Base-by-base conservation (phyloP, 2,329 filamentous ascomycete genomes). In the Pestalotiopsis sp. region DNA sequence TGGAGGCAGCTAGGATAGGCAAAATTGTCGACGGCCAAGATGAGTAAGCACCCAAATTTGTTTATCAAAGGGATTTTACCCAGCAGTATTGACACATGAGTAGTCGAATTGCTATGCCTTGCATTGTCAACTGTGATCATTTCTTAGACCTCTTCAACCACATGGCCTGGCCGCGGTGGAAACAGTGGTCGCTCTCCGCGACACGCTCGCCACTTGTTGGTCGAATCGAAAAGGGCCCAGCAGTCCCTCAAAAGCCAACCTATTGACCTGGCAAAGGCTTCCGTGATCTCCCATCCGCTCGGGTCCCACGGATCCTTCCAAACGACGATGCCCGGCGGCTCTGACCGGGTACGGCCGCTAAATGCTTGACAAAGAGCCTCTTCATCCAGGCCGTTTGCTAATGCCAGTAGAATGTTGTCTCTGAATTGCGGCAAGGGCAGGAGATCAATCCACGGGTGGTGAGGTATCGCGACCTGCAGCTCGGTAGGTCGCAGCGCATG, bases 371-470 rank as follows among this genome's bases (percentile, higher is more conserved):
- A 73, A 3, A 75, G 67, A 31, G 73, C 69, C 7, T 73, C 71
- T 2, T 77, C 73, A 36, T 75, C 72, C 5, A 72, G 68, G 1
- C 11, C 14, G 3, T 66, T 57, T 1, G 57, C 3, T 14, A 71
- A 63, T 61, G 14, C 17, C 9, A 62, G 66, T 1, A 81, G 64
- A 4, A 80, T 62, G 63, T 79, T 80, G n/a, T 81, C 76, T 4
- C 80, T 72, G 68, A 81, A 73, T 17, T 62, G 67, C 3, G 80
- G 75, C 11, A 80, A 73, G 1, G 80, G 80, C 31, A 82, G 72
- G 0, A 81, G 70, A 71, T 81, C 80, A 6, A 81, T 67, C 77
- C 80, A 82, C 2, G 78, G 78, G 56, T 80, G 78, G 57, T 82
- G 80, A 1, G 69, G 65, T 1, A 74, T 69, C 1, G 71, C 62